Base-by-base conservation (phyloP, 176 grass and related monocot species). In the Triticum turgidum region DNA sequence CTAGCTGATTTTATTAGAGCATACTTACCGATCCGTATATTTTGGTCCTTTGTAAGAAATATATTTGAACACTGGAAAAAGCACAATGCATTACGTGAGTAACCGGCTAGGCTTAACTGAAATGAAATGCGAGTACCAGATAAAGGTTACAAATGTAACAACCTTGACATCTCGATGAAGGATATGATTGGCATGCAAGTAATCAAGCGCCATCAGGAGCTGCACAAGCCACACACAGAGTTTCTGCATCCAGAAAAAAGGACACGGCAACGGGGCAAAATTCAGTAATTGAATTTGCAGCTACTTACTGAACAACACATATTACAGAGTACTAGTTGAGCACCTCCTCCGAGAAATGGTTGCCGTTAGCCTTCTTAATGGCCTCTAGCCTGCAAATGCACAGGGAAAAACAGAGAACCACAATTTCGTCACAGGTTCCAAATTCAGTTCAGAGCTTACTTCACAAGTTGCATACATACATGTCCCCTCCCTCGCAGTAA, bases 161-260 rank as follows among this genome's bases (percentile, higher is more conserved):
- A 98, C 96, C 93, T 98, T 98, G 61, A 98, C 96, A 89, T 98
- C 93, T 6, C 93, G 88, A 92, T 98, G 96, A 68, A 98, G 91
- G 73, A 98, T 96, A 91, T 98, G 91, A 83, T 89, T 98, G 21
- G 13, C 51, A 84, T 98, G 93, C 75, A 98, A 88, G 81, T 98
- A 98, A 71, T 96, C 96, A 73, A 98, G 93, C 75, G 96, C 96
- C 79, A 91, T 92, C 7, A 98, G 92, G 52, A 98, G 93, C 73
- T 98, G 96, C 37, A 94, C 96, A 79, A 98, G 90, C 93, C 96
- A 96, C 61, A 77, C 64, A 33, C 93, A 98, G 4, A 98, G 88
- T 59, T 89, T 96, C 96, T 98, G 92, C 20, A 86, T 82, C 29
- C 41, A 88, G 25, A 42, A 7, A 84, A 42, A 21, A n/a, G 38